These are phyloP conservation scores for Yamadazyma pseudoaaseri DNA, from an alignment of 1,139 yeast species.

Conservation along the genomic window DNA sequence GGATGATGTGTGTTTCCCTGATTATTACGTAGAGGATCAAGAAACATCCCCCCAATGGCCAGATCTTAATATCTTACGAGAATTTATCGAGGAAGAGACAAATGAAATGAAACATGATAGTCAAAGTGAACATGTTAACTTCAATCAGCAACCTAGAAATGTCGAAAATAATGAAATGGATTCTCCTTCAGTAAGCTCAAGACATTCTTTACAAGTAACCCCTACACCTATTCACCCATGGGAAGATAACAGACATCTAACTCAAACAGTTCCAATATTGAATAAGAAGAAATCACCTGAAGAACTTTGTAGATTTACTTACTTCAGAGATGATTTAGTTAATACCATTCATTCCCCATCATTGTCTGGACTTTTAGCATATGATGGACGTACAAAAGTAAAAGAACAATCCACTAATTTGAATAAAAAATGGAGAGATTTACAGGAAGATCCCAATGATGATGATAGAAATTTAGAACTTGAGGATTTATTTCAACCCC, in stretches of 20 bases:
- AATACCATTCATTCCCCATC: slow-evolving; percentile 89
- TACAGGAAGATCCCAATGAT: slow-evolving; percentile 8
- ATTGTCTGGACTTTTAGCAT: slow-evolving; percentile 67
- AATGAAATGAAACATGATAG: slow-evolving; percentile 25
- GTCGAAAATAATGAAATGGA: slow-evolving; percentile 52
- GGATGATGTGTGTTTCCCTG: slow-evolving; percentile 87
- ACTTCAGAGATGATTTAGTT: slow-evolving; percentile 85
- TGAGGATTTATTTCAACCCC: slow-evolving; percentile 32
- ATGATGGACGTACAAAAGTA: slow-evolving; percentile 11
- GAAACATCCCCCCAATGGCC: slow-evolving; percentile 59
- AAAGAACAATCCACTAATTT: slow-evolving; percentile 11
- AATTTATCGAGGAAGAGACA: slow-evolving; percentile 70
- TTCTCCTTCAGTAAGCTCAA: slow-evolving; percentile 24
- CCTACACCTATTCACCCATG: slow-evolving; percentile 80
- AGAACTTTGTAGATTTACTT: slow-evolving; percentile 66
- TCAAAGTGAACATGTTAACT: slow-evolving; percentile 10
- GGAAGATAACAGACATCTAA: slow-evolving; percentile 39
- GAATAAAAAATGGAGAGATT: slow-evolving; percentile 20
- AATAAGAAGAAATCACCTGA: slow-evolving; percentile 22
- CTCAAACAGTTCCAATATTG: slow-evolving; percentile 28
- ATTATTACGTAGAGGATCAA: slow-evolving; percentile 35
- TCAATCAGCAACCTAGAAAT: slow-evolving; percentile 3
- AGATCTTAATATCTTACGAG: slow-evolving; percentile 70
- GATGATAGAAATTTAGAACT: slow-evolving; percentile 14
- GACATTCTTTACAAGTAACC: slow-evolving; percentile 52